phyloP scores from a whole-genome alignment of 176 grass and related monocot species.

The Melocanna baccifera region DNA sequence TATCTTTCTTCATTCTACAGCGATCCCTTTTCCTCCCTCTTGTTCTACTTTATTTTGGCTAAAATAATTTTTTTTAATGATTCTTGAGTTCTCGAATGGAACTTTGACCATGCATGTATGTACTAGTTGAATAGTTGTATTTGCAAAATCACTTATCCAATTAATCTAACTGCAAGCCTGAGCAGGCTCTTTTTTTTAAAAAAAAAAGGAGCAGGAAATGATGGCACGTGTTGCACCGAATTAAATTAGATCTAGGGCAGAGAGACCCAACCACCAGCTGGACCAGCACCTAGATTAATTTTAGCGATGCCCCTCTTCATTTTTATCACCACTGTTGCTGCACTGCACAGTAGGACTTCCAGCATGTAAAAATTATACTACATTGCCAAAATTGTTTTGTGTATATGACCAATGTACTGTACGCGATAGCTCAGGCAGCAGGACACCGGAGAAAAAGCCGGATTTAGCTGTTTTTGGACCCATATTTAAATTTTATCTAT shows the following conservation, averaged over 20 bases:
- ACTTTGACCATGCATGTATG: not conserved
- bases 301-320: not conserved
- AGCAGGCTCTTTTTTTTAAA: not conserved
- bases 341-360: too few relatives aligned
- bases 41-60: not conserved
- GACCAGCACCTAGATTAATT: constrained; percentile 15
- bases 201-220: too few relatives aligned
- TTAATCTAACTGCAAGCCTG: not conserved
- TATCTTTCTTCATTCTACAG: not conserved
- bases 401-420: too few relatives aligned
- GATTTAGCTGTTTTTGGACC: too few relatives aligned
- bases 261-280: constrained; percentile 19
- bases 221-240: not conserved
- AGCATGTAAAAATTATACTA: too few relatives aligned
- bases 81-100: not conserved
- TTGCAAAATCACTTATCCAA: not conserved
- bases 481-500: too few relatives aligned
- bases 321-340: too few relatives aligned
- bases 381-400: too few relatives aligned
- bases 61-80: not conserved
- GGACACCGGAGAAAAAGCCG: too few relatives aligned
- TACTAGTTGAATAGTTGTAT: not conserved
- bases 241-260: not conserved
- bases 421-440: too few relatives aligned
- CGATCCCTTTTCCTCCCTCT: not conserved